Evolutionary conservation across 192 early-diverging fungal genomes (phyloP), one percentile per base, ranked within the genome.

Genomic region (Coemansia sp.): DNA sequence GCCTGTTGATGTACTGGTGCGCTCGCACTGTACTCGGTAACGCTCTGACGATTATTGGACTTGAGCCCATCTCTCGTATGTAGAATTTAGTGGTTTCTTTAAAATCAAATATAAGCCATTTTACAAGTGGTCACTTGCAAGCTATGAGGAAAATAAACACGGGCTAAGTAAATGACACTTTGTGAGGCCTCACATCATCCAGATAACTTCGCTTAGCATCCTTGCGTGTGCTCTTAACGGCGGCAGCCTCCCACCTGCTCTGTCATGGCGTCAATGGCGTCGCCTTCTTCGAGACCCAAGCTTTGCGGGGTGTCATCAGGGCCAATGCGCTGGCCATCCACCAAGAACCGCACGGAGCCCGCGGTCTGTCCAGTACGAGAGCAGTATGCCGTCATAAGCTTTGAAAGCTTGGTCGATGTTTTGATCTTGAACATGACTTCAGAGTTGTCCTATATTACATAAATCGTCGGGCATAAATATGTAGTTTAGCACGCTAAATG

Each of bases 391-490:
- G 95, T 93, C 94, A 98, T 96, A 62, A 98, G 81, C 70, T 97
- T 96, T 62, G 90, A 89, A 27, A 98, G 87, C 66, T 90, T 93
- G 33, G 97, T 97, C 11, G 89, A 86, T 39, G 92, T 89, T 84
- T 97, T 98, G 82, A 98, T 98, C 85, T 97, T 98, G 87, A 98
- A 98, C 81, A 91, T 90, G 15, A 94, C 89, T 72, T 94, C 92
- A 57, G 88, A 89, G 69, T 83, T 87, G 76, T 89, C 95, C 94
- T 76, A 78, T 44, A 52, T 70, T 33, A 39, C 36, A 20, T 5
- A 49, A 36, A 2, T 9, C 52, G 46, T 2, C 29, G n/a, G 22
- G 22, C 38, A 66, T 11, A 33, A 13, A 34, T 8, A 13, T 38
- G 7, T 1, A 62, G 36, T 62, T 40, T 62, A 60, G 57, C 57